Percentiles rank a stretch among this genome's conserved stretches.
Evolutionary conservation across 495 filamentous ascomycete genomes (phyloP).

Genomic region (Wilcoxina mikolae): DNA sequence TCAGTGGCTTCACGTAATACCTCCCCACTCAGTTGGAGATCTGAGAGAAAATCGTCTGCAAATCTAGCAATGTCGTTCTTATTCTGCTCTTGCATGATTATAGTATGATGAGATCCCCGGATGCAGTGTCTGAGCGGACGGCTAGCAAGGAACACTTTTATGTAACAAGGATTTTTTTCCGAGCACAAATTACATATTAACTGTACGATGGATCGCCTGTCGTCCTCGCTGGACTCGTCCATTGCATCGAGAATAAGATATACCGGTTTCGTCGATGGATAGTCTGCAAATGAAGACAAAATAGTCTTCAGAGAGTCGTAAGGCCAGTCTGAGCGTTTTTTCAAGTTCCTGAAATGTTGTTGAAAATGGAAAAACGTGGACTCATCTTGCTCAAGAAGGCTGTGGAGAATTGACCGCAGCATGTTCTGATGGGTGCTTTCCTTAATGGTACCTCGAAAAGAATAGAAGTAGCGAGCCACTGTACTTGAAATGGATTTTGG

Average conservation of each 20-base stretch:
- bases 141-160: constrained; percentile 3
- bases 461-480: constrained; percentile 4
- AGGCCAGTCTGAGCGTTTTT: neutral
- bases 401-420: neutral
- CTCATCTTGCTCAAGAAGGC: constrained; percentile 3
- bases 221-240: neutral
- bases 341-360: neutral
- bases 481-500: neutral
- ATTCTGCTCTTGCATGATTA: neutral
- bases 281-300: neutral
- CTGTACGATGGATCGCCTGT: neutral
- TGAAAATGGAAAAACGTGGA: constrained; percentile 6
- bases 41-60: neutral
- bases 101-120: neutral
- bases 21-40: neutral
- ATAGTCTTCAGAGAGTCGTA: neutral
- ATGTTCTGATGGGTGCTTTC: neutral
- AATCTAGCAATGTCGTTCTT: neutral
- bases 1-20: neutral
- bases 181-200: neutral
- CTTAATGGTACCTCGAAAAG: neutral
- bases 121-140: neutral
- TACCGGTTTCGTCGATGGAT: neutral
- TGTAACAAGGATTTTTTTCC: neutral
- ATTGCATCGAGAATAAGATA: constrained; percentile 1